Base-by-base conservation (phyloP, 768 basidiomycete genomes). In the Leccinellum rugosiceps region DNA sequence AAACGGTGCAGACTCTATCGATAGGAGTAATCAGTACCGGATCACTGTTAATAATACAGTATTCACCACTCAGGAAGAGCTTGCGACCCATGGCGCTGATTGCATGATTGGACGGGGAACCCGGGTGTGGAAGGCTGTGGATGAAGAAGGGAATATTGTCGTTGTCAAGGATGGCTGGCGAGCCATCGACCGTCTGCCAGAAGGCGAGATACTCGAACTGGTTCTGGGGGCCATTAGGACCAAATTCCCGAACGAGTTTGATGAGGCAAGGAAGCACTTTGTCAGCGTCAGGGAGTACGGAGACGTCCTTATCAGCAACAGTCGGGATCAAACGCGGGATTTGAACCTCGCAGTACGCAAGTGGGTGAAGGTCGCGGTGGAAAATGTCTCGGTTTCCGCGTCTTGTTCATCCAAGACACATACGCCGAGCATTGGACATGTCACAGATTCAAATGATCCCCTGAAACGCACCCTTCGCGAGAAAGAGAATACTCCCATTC, bases 361-460 rank as follows among this genome's bases (percentile, higher is more conserved):
- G 34, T 15, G 35, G 35, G 17, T 35, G 15, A 17, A 17, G 34
- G 14, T 35, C 34, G 6, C 0, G 2, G 32, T 15, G 0, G 32
- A 34, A 14, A 38, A 38, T 38, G 17, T 9, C 15, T 3, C 34
- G 34, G 15, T 15, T 38, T 0, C 17, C 35, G n/a, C 17, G 3
- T 38, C 35, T 9, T 0, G 35, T 17, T 8, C 15, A 7, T 17
- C 7, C 5, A 17, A 17, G 17, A 17, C 17, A 4, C 35, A n/a
- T 9, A 38, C 3, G 17, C 15, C 3, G 17, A 38, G 35, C 17
- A 9, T 38, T 9, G 35, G 35, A 9, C 7, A n/a, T 17, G 4
- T 9, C n/a, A 17, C 17, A 38, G 1, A n/a, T 0, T n/a, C 35
- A 0, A n/a, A n/a, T 2, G 8, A n/a, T 17, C 0, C 35, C 17